Evolutionary conservation across 2,329 filamentous ascomycete species (phyloP).

Genomic region (Aulographum hederae): DNA sequence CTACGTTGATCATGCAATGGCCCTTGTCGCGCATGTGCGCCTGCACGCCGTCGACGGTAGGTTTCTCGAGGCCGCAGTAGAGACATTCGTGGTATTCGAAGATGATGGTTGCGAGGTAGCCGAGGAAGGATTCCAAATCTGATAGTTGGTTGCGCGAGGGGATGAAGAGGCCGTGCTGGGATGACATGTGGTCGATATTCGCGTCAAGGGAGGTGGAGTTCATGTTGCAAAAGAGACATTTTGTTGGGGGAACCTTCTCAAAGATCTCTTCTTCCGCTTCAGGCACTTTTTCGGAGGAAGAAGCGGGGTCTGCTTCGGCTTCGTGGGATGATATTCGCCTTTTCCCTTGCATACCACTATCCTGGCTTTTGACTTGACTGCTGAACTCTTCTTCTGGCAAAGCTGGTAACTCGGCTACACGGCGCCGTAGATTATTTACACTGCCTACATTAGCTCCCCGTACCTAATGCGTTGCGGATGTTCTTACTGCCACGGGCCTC

Average conservation of each 20-base stretch:
- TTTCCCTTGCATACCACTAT: neutral
- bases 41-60: constrained; percentile 11
- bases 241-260: constrained; percentile 7
- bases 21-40: constrained; percentile 18
- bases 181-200: constrained; percentile 14
- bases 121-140: constrained; percentile 13
- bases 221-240: constrained; percentile 16
- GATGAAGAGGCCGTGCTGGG: constrained; percentile 12
- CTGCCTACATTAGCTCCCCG: constrained; percentile 7
- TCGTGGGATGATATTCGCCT: constrained; percentile 1
- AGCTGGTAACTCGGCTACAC: constrained; percentile 7
- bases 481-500: constrained; percentile 10
- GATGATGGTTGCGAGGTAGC: constrained; percentile 13
- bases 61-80: constrained; percentile 14
- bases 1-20: constrained; percentile 16
- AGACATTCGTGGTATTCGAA: constrained; percentile 15
- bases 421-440: constrained; percentile 9
- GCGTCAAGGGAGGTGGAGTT: constrained; percentile 4
- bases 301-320: constrained; percentile 4
- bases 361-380: constrained; percentile 4
- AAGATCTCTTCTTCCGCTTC: constrained; percentile 4
- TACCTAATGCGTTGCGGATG: neutral
- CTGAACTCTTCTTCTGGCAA: constrained; percentile 6
- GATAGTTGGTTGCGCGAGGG: constrained; percentile 10
- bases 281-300: no score